A percentile compares a stretch with the other conserved stretches of the same genome.
These are phyloP conservation scores for Xylaria venustula DNA, from an alignment of 495 filamentous ascomycete genomes.

Conservation along the genomic window DNA sequence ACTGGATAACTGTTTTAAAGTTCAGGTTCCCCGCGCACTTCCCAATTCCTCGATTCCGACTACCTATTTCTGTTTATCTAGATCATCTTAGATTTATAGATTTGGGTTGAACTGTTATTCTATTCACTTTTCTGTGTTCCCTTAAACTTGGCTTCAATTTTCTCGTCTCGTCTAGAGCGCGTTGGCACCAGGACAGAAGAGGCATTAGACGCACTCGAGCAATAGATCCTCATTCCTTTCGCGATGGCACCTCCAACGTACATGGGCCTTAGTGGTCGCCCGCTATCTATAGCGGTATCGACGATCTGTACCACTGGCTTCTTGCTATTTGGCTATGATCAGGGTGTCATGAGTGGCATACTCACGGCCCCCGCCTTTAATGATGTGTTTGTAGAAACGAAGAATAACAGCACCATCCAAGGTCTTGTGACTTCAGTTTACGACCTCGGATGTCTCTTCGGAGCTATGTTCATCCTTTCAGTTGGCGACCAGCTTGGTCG, in stretches of 20 bases:
- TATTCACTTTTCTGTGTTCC: neutral
- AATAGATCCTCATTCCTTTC: neutral
- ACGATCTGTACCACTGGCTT: slow-evolving; percentile 72
- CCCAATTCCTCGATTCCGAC: neutral
- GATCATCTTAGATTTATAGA: neutral
- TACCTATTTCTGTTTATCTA: neutral
- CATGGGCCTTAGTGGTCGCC: slow-evolving; percentile 63
- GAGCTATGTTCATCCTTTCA: slow-evolving; percentile 68
- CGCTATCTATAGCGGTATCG: slow-evolving; percentile 62
- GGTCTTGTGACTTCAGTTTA: slow-evolving; percentile 82
- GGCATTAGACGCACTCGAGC: neutral
- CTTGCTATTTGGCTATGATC: slow-evolving; percentile 72
- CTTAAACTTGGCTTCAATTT: neutral
- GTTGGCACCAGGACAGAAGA: neutral
- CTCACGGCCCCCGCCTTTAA: slow-evolving; percentile 73
- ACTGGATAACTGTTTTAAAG: neutral
- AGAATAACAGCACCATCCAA: slow-evolving; percentile 68
- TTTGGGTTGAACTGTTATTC: neutral
- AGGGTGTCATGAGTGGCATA: slow-evolving; percentile 73
- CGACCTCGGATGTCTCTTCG: slow-evolving; percentile 73
- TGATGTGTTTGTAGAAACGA: slow-evolving; percentile 64
- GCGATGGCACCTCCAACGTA: slow-evolving; percentile 47
- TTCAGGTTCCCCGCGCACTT: neutral
- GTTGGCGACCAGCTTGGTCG: slow-evolving; percentile 70
- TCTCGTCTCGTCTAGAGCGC: neutral